phyloP scores from a whole-genome alignment of 345 rosid species.

The Acer yangbiense region DNA sequence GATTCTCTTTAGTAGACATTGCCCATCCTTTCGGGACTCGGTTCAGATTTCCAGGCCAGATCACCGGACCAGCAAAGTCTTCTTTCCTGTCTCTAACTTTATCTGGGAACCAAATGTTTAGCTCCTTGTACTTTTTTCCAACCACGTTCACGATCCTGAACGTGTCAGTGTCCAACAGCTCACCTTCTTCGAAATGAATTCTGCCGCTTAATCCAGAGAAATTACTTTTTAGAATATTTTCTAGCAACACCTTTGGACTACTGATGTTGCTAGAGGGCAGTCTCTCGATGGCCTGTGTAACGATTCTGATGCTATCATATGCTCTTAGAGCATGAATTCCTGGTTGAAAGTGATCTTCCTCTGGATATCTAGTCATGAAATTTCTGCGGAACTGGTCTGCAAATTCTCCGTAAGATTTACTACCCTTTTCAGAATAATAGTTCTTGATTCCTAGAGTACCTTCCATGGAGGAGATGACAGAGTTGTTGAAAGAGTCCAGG shows the following conservation, averaged over 20 bases:
- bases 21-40: conserved; percentile 35
- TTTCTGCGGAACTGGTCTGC: conserved; percentile 9
- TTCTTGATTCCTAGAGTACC: conserved; percentile 43
- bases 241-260: conserved; percentile 11
- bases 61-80: conserved; percentile 8
- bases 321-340: conserved; percentile 35
- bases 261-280: neutral
- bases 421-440: conserved; percentile 3
- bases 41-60: conserved; percentile 33
- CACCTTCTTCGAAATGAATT: conserved; percentile 27
- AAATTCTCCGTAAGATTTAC: conserved; percentile 19
- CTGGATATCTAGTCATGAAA: conserved; percentile 23
- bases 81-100: neutral
- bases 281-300: conserved; percentile 10
- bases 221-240: conserved; percentile 15
- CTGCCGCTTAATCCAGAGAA: conserved; percentile 37
- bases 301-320: conserved; percentile 28
- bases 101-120: conserved; percentile 30
- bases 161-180: conserved; percentile 1
- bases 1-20: conserved; percentile 23
- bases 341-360: conserved; percentile 24
- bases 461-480: conserved; percentile 36
- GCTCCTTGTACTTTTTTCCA: conserved; percentile 37
- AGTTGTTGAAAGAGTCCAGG: conserved; percentile 24
- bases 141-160: conserved; percentile 33